Evolutionary conservation across 2,329 filamentous ascomycete species (phyloP), one percentile per base, ranked within the genome.

Genomic region (Fusarium equiseti): DNA sequence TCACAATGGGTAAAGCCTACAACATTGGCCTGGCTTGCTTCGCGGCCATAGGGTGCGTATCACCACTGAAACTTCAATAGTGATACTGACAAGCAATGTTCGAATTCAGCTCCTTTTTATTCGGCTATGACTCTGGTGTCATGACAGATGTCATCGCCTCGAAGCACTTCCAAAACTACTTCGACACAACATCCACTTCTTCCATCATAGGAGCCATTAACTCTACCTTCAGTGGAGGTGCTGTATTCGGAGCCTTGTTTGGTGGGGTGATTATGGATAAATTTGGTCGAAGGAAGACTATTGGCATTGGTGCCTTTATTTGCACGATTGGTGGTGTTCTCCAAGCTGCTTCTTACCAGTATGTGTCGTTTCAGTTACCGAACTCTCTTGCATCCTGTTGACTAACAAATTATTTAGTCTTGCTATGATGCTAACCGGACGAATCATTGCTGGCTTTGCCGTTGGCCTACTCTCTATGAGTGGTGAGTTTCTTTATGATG

Each of bases 121-220:
- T 85, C 59, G 83, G 84, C 24, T 85, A 86, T 71, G 73, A 75
- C 18, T 68, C 65, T 3, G 73, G 73, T n/a, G 73, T 75, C 6
- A 75, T 75, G 73, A 82, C 81, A 12, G 83, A 87, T 77, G 86
- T 88, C 40, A 88, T 88, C 46, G 83, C 83, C n/a, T 86, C 83
- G 3, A 77, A 80, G 8, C 79, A 88, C 73, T 89, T 89, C 72
- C 81, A 87, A 11, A 56, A 73, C 5, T 87, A 82, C 75, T 89
- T 89, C 78, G 74, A 87, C 53, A 88, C 87, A 9, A 79, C 32
- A 75, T 83, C 16, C 84, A 70, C 73, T 3, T 75, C 73, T 2
- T 62, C 73, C 44, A 75, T 86, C 18, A 82, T 88, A 50, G 88
- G 87, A 5, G 87, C 86, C n/a, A 88, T 89, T 74, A 88, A 88